Evolutionary conservation across 2,329 filamentous ascomycete genomes (phyloP).

Genomic region (Hortaea sp.): DNA sequence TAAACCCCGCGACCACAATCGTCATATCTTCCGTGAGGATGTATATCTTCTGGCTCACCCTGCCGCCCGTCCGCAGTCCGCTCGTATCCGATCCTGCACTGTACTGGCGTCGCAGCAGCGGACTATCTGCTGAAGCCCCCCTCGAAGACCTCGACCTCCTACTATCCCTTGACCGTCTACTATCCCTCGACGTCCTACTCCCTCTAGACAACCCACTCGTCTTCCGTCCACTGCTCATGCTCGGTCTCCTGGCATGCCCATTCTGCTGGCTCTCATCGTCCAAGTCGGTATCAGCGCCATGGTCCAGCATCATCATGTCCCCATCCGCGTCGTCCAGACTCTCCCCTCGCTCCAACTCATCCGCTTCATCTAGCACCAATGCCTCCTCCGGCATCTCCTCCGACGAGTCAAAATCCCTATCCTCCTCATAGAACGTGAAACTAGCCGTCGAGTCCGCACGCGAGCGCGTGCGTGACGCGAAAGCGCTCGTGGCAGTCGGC

Average conservation of each 20-base stretch:
- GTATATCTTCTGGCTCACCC: conserved; percentile 81
- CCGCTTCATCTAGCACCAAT: conserved; percentile 36
- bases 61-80: conserved; percentile 48
- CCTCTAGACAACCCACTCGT: conserved; percentile 42
- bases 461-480: conserved; percentile 69
- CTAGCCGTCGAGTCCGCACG: conserved; percentile 78
- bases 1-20: conserved; percentile 85
- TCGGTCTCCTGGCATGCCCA: conserved; percentile 3
- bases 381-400: conserved; percentile 41
- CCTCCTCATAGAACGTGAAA: conserved; percentile 75
- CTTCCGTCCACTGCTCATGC: conserved; percentile 39
- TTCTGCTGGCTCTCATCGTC: conserved; percentile 3
- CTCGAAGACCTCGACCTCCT: conserved; percentile 11
- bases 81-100: conserved; percentile 62
- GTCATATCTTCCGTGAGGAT: conserved; percentile 89
- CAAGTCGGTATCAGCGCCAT: conserved; percentile 20
- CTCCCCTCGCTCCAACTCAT: conserved; percentile 29
- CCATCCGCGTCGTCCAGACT: conserved; percentile 28
- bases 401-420: conserved; percentile 45
- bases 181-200: conserved; percentile 6
- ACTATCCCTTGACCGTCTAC: conserved; percentile 33
- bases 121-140: conserved; percentile 44
- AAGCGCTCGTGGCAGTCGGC: conserved; percentile 87
- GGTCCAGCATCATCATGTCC: conserved; percentile 16
- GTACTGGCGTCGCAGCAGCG: conserved; percentile 60